phyloP scores from a whole-genome alignment of 176 grass and related monocot genomes.

The Carex kokanica region DNA sequence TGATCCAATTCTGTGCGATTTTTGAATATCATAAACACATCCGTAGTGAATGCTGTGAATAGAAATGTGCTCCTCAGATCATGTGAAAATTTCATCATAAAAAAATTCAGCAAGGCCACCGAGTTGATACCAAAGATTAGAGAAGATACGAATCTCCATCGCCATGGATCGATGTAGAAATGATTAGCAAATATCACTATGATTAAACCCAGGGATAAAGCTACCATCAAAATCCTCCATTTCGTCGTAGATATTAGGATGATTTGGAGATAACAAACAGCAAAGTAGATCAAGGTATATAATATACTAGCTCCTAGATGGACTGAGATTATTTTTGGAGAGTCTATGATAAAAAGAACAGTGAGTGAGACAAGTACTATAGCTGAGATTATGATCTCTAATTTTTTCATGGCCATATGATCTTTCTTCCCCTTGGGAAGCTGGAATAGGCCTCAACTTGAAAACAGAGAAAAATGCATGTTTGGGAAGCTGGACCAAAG shows the following conservation, averaged over 20 bases:
- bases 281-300: background rate
- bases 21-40: background rate
- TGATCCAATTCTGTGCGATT: background rate
- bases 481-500: too few relatives aligned
- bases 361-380: background rate
- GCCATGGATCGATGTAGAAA: background rate
- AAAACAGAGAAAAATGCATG: background rate
- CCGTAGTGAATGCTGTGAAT: background rate
- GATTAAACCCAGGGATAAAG: background rate
- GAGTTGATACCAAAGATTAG: background rate
- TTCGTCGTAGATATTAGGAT: background rate
- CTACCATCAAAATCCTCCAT: background rate
- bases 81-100: background rate
- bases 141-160: background rate
- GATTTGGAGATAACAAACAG: background rate
- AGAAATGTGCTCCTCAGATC: background rate
- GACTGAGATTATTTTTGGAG: background rate
- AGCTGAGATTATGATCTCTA: background rate
- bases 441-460: too few relatives aligned
- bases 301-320: background rate
- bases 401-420: background rate
- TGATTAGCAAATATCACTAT: background rate
- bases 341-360: background rate
- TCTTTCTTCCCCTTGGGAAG: background rate
- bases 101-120: background rate